Evolutionary conservation across 768 basidiomycete genomes (phyloP).

Genomic region (Suillus subluteus): DNA sequence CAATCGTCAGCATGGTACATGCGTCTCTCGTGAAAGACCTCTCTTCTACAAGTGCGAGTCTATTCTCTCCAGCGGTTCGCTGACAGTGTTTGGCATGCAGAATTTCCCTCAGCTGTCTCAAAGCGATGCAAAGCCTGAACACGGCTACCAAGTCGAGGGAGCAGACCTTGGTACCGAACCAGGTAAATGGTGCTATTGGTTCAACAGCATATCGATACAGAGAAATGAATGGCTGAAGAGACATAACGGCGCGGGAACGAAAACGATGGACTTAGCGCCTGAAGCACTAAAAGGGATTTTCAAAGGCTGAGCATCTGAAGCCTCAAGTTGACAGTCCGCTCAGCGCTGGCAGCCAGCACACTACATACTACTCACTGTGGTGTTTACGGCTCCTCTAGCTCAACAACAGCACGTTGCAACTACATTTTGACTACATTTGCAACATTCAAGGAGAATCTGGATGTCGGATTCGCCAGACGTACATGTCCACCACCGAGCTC

Average conservation of each 20-base stretch:
- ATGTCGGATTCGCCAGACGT: too few species aligned
- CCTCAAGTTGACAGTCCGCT: not conserved
- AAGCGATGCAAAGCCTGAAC: conserved; percentile 66
- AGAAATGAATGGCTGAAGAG: conserved; percentile 46
- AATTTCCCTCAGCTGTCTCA: conserved; percentile 68
- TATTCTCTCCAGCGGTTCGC: conserved; percentile 36
- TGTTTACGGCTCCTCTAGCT: not conserved
- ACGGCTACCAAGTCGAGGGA: conserved; percentile 73
- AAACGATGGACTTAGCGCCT: not conserved
- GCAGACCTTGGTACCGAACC: conserved; percentile 62
- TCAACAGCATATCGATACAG: conserved; percentile 55
- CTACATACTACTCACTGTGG: too few species aligned
- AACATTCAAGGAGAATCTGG: too few species aligned
- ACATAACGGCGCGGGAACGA: conserved; percentile 28
- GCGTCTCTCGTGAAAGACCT: conserved; percentile 62
- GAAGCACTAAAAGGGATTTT: not conserved
- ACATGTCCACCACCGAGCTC: too few species aligned
- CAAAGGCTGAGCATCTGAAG: too few species aligned
- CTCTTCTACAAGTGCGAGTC: conserved; percentile 42
- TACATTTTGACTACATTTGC: too few species aligned
- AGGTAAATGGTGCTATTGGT: conserved; percentile 68
- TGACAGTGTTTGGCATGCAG: conserved; percentile 45
- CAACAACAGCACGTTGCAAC: too few species aligned
- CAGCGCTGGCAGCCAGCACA: not conserved
- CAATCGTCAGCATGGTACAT: conserved; percentile 62